Conservation (phyloP, 495 filamentous ascomycete genomes). For the Hypomontagnella submonticulosa region DNA sequence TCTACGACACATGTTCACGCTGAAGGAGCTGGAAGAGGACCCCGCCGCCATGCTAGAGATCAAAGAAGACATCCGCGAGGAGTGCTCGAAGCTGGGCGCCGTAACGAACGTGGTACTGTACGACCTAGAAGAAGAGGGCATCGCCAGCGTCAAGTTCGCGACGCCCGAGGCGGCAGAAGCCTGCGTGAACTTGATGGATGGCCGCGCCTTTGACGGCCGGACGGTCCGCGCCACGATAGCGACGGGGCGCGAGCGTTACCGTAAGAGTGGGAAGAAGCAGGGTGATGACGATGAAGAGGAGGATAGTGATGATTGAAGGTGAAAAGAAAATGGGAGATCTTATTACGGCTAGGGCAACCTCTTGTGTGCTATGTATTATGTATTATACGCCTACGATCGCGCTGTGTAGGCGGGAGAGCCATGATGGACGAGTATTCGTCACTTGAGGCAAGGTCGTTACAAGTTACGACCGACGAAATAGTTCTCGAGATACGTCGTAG, state of each 20-base stretch:
- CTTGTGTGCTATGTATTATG: conserved; percentile 16
- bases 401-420: not conserved
- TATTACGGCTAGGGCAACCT: not conserved
- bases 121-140: conserved; percentile 86
- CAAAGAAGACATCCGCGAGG: conserved; percentile 91
- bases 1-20: conserved; percentile 93
- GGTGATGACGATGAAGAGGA: conserved; percentile 52
- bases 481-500: not conserved
- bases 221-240: conserved; percentile 80
- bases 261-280: conserved; percentile 68
- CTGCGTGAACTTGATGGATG: conserved; percentile 82
- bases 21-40: conserved; percentile 86
- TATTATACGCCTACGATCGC: conserved; percentile 3
- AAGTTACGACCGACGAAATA: no score
- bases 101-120: conserved; percentile 93
- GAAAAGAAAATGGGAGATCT: conserved; percentile 7
- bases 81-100: conserved; percentile 85
- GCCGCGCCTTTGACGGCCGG: conserved; percentile 79
- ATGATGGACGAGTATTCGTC: conserved; percentile 32
- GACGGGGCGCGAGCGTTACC: conserved; percentile 79
- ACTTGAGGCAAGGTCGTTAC: not conserved
- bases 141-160: conserved; percentile 83
- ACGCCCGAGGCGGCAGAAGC: conserved; percentile 74
- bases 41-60: conserved; percentile 86
- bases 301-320: conserved; percentile 52